Conservation (phyloP, 257 asterid species). For the Ligustrum vulgare region DNA sequence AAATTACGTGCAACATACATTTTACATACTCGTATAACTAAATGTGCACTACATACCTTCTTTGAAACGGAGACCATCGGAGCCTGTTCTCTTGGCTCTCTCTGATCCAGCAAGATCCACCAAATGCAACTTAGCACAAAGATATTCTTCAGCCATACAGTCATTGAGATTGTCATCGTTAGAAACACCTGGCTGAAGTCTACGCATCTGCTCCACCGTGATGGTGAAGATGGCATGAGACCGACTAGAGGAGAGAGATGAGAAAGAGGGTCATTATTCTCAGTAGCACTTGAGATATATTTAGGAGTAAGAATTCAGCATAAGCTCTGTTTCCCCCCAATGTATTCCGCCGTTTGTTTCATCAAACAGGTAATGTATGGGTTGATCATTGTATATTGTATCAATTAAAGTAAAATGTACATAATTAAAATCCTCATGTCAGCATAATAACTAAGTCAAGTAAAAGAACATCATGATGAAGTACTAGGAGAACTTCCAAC, state of each 20-base stretch:
- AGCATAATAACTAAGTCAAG: background rate
- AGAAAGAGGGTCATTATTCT: background rate
- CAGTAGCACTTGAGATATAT: conserved; percentile 7
- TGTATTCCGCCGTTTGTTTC: background rate
- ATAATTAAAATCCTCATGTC: background rate
- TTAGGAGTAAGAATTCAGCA: conserved; percentile 16
- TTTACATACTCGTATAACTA: background rate
- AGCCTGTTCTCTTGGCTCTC: conserved; percentile 98
- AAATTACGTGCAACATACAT: too few species aligned
- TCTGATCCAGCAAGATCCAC: conserved; percentile 99
- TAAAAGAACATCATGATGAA: background rate
- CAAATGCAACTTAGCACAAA: conserved; percentile 96
- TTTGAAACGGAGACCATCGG: conserved; percentile 96
- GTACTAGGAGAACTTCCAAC: background rate
- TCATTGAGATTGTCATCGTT: conserved; percentile 55
- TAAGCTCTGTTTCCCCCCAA: background rate
- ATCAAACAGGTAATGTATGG: background rate
- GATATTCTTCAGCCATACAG: conserved; percentile 83
- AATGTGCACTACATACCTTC: conserved; percentile 57
- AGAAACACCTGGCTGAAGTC: conserved; percentile 48
- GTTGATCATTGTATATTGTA: background rate
- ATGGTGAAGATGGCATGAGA: conserved; percentile 99
- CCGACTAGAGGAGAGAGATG: conserved; percentile 55
- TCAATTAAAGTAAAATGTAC: background rate
- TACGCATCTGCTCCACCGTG: conserved; percentile 95